Conservation (phyloP, 805 yeast species). For the Suhomyces canberraensis region DNA sequence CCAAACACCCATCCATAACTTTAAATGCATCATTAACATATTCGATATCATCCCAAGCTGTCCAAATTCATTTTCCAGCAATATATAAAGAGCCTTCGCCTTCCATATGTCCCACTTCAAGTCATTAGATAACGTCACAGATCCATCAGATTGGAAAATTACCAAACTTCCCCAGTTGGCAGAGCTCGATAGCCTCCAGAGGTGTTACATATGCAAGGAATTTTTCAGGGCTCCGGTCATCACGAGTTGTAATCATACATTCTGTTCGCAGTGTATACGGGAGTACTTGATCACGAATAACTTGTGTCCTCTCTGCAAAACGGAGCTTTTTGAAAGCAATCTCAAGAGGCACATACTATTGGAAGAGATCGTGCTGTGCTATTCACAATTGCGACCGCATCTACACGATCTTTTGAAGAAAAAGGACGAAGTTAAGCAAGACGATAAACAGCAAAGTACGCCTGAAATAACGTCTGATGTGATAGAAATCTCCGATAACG, state of each 20-base stretch:
- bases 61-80: no score
- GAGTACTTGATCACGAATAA: conserved; percentile 57
- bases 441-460: no score
- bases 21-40: no score
- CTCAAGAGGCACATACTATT: conserved; percentile 62
- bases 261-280: conserved; percentile 84
- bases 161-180: conserved; percentile 54
- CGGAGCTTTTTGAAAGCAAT: conserved; percentile 66
- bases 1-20: no score
- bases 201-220: conserved; percentile 90
- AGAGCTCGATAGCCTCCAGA: conserved; percentile 63
- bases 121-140: conserved; percentile 37
- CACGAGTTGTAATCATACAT: conserved; percentile 84
- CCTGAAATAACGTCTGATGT: conserved; percentile 10
- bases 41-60: no score
- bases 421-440: neutral
- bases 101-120: conserved; percentile 2
- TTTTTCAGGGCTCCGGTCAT: conserved; percentile 74
- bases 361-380: conserved; percentile 67
- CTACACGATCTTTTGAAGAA: conserved; percentile 30
- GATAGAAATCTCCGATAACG: conserved; percentile 14
- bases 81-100: no score
- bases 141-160: conserved; percentile 67
- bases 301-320: conserved; percentile 76
- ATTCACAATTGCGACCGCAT: conserved; percentile 38